A percentile compares a stretch with the other conserved stretches of the same genome.
Conservation (phyloP, 371 early-diverging fungal genomes). For the Mortierella sp. region DNA sequence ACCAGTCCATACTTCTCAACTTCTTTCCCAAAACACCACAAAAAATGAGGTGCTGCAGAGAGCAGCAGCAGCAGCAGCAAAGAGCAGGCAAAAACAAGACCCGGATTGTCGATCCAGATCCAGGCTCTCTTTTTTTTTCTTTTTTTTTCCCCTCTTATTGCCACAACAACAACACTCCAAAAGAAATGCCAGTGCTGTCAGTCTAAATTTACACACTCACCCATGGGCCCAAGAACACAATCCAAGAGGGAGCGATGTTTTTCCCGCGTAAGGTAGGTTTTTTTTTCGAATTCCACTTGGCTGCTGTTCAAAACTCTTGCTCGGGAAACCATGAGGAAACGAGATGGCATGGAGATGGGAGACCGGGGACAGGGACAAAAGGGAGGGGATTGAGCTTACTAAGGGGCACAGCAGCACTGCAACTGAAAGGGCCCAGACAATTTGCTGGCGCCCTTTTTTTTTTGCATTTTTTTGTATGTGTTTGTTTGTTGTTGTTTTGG, state of each 20-base stretch:
- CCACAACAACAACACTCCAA: constrained; percentile 1
- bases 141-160: background rate
- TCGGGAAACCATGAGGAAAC: background rate
- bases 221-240: background rate
- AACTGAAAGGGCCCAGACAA: background rate
- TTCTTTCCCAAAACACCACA: background rate
- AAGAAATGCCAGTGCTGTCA: background rate
- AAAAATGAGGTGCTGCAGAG: background rate
- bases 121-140: constrained; percentile 12
- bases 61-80: background rate
- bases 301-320: background rate
- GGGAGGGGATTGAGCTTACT: background rate
- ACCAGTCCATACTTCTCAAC: no score
- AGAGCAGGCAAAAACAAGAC: background rate
- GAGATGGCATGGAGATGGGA: background rate
- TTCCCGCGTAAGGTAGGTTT: background rate
- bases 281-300: background rate
- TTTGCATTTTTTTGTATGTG: background rate
- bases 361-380: background rate
- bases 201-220: background rate
- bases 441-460: background rate
- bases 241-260: background rate
- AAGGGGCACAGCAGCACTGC: background rate
- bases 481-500: background rate
- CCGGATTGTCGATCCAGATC: constrained; percentile 4